These are phyloP conservation scores for Gentiana straminea DNA, from an alignment of 257 asterid genomes.

Conservation along the genomic window DNA sequence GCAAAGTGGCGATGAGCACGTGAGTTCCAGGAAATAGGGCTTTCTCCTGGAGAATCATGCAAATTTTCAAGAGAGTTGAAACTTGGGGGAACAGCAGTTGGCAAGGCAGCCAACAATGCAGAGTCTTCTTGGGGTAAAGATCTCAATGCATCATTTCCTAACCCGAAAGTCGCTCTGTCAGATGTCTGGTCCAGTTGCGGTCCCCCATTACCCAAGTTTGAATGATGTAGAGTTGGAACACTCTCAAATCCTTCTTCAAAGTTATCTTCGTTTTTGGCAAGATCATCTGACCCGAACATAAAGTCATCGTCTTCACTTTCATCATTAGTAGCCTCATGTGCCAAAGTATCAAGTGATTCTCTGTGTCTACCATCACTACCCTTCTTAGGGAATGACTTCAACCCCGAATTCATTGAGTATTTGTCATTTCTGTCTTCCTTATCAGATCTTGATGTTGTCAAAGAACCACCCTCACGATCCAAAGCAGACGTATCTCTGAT, in stretches of 20 bases:
- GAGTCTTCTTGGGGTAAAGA: slow-evolving; percentile 45
- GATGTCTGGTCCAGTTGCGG: slow-evolving; percentile 20
- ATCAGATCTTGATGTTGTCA: slow-evolving; percentile 39
- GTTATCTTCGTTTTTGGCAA: slow-evolving; percentile 33
- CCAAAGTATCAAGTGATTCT: slow-evolving; percentile 36
- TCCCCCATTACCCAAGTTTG: slow-evolving; percentile 13
- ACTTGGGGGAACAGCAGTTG: slow-evolving; percentile 27
- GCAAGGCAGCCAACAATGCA: slow-evolving; percentile 42
- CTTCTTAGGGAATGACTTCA: slow-evolving; percentile 55
- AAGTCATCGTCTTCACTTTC: slow-evolving; percentile 40
- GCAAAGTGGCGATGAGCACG: slow-evolving; percentile 47
- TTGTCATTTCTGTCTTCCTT: slow-evolving; percentile 28
- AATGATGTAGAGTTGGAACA: slow-evolving; percentile 10
- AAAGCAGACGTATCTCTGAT: slow-evolving; percentile 30
- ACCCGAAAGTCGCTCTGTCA: slow-evolving; percentile 39
- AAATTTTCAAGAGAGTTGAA: slow-evolving; percentile 25
- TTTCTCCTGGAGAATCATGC: slow-evolving; percentile 60
- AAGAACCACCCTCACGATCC: slow-evolving; percentile 42
- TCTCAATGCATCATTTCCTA: slow-evolving; percentile 51
- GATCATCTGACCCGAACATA: slow-evolving; percentile 43
- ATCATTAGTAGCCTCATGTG: slow-evolving; percentile 21
- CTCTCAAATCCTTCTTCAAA: slow-evolving; percentile 41
- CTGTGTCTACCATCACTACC: slow-evolving; percentile 44
- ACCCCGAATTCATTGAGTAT: slow-evolving; percentile 28
- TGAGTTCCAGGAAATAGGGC: slow-evolving; percentile 48